Evolutionary conservation across 2,329 filamentous ascomycete species (phyloP).

Genomic region (Sporothrix curviconia): DNA sequence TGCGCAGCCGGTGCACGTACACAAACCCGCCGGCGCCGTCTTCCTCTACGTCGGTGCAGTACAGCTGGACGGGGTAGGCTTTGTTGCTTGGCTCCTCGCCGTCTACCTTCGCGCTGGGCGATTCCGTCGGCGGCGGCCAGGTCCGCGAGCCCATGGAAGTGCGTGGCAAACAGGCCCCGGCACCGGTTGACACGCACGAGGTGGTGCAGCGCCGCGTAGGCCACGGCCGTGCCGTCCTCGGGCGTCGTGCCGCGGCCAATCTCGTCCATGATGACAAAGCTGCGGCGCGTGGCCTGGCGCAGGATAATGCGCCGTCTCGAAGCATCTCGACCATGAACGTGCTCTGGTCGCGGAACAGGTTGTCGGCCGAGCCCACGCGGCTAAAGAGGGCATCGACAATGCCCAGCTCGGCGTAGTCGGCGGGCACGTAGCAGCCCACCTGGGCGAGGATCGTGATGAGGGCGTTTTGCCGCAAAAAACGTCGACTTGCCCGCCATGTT

Average conservation of each 20-base stretch:
- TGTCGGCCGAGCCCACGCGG: constrained; percentile 87
- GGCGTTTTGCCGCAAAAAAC: constrained; percentile 89
- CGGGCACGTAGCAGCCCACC: constrained; percentile 86
- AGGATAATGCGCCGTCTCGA: constrained; percentile 91
- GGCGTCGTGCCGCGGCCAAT: constrained; percentile 91
- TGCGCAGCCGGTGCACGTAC: constrained; percentile 76
- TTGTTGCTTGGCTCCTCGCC: constrained; percentile 20
- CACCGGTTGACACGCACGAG: constrained; percentile 70
- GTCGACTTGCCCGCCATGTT: constrained; percentile 99
- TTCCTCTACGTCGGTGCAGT: constrained; percentile 86
- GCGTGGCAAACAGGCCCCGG: constrained; percentile 84
- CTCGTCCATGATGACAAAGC: constrained; percentile 98
- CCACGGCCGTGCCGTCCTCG: constrained; percentile 83
- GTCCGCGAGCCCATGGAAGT: constrained; percentile 82
- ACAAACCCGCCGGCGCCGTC: constrained; percentile 64
- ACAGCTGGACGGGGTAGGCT: constrained; percentile 53
- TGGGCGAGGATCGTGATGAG: constrained; percentile 91
- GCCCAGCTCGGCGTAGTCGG: constrained; percentile 75
- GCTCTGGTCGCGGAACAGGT: constrained; percentile 88
- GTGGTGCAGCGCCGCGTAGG: constrained; percentile 81
- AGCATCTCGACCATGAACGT: constrained; percentile 99
- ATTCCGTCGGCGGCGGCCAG: constrained; percentile 54
- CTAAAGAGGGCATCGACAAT: constrained; percentile 95
- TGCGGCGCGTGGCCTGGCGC: constrained; percentile 71
- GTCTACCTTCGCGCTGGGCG: constrained; percentile 24